Conservation (phyloP, 306 rosid genomes). For the Phaseolus lunatus region DNA sequence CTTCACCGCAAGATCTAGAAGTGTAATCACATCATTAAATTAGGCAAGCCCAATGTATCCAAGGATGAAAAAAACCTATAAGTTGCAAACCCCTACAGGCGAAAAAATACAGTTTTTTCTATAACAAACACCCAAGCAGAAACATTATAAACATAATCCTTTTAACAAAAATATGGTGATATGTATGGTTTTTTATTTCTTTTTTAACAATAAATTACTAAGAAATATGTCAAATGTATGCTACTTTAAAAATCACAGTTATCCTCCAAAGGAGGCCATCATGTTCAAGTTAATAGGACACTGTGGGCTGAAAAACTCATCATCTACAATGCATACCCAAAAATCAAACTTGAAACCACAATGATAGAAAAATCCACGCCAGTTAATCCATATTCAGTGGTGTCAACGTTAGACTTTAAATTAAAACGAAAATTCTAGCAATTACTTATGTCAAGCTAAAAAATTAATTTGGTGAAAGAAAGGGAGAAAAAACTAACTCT, state of each 20-base stretch:
- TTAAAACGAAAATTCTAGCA: not conserved
- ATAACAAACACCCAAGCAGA: not conserved
- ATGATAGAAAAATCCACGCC: no score
- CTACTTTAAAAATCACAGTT: no score
- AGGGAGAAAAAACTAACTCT: slow-evolving; percentile 1
- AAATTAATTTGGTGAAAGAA: not conserved
- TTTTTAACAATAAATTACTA: no score
- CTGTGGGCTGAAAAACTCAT: no score
- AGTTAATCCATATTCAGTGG: no score
- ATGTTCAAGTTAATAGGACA: no score
- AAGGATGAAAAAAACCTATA: not conserved
- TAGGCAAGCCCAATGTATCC: not conserved
- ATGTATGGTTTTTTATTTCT: no score
- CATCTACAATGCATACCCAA: no score
- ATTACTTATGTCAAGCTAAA: not conserved
- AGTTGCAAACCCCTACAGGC: not conserved
- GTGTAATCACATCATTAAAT: slow-evolving; percentile 11
- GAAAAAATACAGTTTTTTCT: not conserved
- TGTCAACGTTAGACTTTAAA: not conserved
- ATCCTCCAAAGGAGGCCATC: no score
- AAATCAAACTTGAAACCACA: no score
- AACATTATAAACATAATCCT: not conserved
- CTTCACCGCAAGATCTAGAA: slow-evolving; percentile 81
- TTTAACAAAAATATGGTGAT: no score
- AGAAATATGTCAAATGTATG: no score